Evolutionary conservation across 2,329 filamentous ascomycete species (phyloP), one percentile per base, ranked within the genome.

Genomic region (Dactylellina sp.): DNA sequence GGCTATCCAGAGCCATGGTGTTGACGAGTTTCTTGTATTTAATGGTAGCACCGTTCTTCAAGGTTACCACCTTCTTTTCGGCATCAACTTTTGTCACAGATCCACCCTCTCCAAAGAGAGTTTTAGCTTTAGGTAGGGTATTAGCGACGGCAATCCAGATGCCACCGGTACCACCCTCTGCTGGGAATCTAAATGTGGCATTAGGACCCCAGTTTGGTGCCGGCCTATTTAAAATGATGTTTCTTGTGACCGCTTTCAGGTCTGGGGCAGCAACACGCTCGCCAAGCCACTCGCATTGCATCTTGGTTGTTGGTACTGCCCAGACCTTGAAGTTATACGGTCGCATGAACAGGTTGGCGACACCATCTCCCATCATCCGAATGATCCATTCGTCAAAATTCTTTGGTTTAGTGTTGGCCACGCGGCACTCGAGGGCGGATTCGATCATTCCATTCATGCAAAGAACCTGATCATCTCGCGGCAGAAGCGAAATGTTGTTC

Each of bases 321-420:
- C 95, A 99, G 81, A 99, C 95, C 86, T 99, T 99, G 89, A 90
- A 99, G 88, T 99, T 99, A 87, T 99, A 99, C 62, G 95, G 95
- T 79, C 95, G 88, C 95, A 99, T 99, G 88, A 99, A 99, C 79
- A 94, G 86, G 82, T 99, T 89, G 78, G 93, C 94, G 80, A 99
- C 87, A 79, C 94, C 94, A 79, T 88, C 52, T 79, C 95, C 95
- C 84, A 91, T 93, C 85, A 91, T 96, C 80, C 95, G 89, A 79
- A 98, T 82, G 80, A 98, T 98, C 93, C 93, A 98, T 85, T 99
- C 93, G 81, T 99, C 95, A 80, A 99, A 99, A 85, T 96, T 87
- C 86, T 93, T 90, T 79, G 95, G 95, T 86, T 98, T 98, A 77
- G 89, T 92, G 84, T 88, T 94, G 80, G 92, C 85, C 50, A 96